Conservation (phyloP, 441 rosid genomes). For the Mallotus japonicus region DNA sequence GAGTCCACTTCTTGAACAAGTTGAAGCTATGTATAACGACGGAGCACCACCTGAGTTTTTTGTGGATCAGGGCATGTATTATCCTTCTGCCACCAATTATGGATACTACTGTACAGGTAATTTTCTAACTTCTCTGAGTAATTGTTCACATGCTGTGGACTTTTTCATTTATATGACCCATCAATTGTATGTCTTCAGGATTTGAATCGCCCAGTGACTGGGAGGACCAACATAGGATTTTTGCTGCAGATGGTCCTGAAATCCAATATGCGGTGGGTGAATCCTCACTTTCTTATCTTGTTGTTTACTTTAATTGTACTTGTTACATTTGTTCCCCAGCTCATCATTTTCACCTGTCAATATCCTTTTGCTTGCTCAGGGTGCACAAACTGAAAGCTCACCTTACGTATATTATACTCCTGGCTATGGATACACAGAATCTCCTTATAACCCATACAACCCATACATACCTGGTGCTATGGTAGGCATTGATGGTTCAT, state of each 20-base stretch:
- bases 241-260: slow-evolving; percentile 79
- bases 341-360: slow-evolving; percentile 6
- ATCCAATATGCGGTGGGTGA: slow-evolving; percentile 62
- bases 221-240: slow-evolving; percentile 83
- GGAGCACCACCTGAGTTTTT: slow-evolving; percentile 67
- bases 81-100: slow-evolving; percentile 68
- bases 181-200: slow-evolving; percentile 43
- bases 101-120: slow-evolving; percentile 94
- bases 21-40: slow-evolving; percentile 66
- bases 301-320: not conserved
- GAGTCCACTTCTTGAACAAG: slow-evolving; percentile 42
- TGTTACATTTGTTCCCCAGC: not conserved
- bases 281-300: not conserved
- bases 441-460: slow-evolving; percentile 87
- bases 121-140: slow-evolving; percentile 4
- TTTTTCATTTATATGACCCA: slow-evolving; percentile 6
- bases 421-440: slow-evolving; percentile 75
- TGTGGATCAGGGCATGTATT: slow-evolving; percentile 72
- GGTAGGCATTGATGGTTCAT: slow-evolving; percentile 60
- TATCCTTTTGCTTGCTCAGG: slow-evolving; percentile 39
- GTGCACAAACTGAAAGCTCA: slow-evolving; percentile 70
- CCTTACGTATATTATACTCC: slow-evolving; percentile 86
- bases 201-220: slow-evolving; percentile 84
- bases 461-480: slow-evolving; percentile 88
- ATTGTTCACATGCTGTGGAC: slow-evolving; percentile 6